Percentiles rank a stretch among this genome's conserved stretches.
Evolutionary conservation across 2,329 filamentous ascomycete species (phyloP).

Genomic region (Aureobasidium mangrovei): DNA sequence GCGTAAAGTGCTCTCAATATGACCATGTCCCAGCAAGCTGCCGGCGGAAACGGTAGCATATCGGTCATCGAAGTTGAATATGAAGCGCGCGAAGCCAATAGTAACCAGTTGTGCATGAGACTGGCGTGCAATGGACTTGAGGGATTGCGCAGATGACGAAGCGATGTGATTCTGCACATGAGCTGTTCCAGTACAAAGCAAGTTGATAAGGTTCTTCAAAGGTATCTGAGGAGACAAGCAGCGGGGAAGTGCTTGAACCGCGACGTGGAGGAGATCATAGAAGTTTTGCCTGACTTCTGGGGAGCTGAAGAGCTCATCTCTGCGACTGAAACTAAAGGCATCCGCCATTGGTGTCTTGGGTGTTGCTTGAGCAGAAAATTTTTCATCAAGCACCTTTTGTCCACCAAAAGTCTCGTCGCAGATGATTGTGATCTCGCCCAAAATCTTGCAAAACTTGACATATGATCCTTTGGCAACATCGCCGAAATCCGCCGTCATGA

Average conservation of each 20-base stretch:
- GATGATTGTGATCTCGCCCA: conserved; percentile 91
- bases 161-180: conserved; percentile 92
- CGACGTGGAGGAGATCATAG: conserved; percentile 90
- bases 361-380: conserved; percentile 72
- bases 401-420: conserved; percentile 97
- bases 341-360: conserved; percentile 94
- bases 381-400: conserved; percentile 90
- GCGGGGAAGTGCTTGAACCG: conserved; percentile 89
- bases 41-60: conserved; percentile 98
- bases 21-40: conserved; percentile 84
- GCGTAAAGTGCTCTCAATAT: conserved; percentile 88
- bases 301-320: conserved; percentile 65
- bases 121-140: conserved; percentile 92
- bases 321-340: conserved; percentile 80
- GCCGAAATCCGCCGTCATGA: conserved; percentile 54
- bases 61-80: conserved; percentile 95
- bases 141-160: conserved; percentile 77
- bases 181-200: conserved; percentile 91
- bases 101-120: conserved; percentile 91
- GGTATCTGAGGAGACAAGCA: conserved; percentile 86
- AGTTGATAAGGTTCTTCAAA: conserved; percentile 86
- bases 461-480: conserved; percentile 81
- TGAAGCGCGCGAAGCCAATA: conserved; percentile 92
- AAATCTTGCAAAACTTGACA: conserved; percentile 81
- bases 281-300: conserved; percentile 86